phyloP scores from a whole-genome alignment of 352 stramenopile species.

The Stramenopiles sp. region DNA sequence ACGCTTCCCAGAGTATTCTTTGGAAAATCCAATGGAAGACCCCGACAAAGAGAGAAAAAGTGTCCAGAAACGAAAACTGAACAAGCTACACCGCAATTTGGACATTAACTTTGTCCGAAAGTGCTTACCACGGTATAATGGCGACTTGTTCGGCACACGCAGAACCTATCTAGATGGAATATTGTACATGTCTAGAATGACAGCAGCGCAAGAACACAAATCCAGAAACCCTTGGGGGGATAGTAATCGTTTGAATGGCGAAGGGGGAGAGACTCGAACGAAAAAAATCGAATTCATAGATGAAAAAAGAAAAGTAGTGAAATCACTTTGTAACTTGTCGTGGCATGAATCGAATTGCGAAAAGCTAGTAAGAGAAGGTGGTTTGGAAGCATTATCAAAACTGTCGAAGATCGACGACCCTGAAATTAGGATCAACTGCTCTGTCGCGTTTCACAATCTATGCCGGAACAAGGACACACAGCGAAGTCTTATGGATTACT shows the following conservation, averaged over 20 bases:
- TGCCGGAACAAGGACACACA: not conserved
- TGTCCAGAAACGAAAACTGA: not conserved
- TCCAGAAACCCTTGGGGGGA: conserved; percentile 1
- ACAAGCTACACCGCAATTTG: not conserved
- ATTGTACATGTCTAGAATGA: conserved; percentile 8
- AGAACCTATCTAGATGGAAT: not conserved
- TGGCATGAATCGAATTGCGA: conserved; percentile 9
- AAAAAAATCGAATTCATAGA: conserved; percentile 8
- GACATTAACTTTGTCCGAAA: not conserved
- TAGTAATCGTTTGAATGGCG: not conserved
- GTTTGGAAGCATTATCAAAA: not conserved
- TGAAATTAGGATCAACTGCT: not conserved
- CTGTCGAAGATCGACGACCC: not conserved
- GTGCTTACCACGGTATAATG: not conserved
- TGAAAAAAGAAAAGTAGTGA: not conserved
- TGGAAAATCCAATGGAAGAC: not conserved
- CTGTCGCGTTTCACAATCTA: conserved; percentile 3
- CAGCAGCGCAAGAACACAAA: not conserved
- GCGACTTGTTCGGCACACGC: not conserved
- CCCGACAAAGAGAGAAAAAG: not conserved
- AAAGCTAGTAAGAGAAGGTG: not conserved
- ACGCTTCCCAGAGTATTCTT: not conserved
- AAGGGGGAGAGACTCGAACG: not conserved
- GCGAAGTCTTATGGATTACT: not conserved
- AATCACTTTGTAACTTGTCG: conserved; percentile 8